Conservation (phyloP, 1,284 basidiomycete species). For the Vanrija sp. region DNA sequence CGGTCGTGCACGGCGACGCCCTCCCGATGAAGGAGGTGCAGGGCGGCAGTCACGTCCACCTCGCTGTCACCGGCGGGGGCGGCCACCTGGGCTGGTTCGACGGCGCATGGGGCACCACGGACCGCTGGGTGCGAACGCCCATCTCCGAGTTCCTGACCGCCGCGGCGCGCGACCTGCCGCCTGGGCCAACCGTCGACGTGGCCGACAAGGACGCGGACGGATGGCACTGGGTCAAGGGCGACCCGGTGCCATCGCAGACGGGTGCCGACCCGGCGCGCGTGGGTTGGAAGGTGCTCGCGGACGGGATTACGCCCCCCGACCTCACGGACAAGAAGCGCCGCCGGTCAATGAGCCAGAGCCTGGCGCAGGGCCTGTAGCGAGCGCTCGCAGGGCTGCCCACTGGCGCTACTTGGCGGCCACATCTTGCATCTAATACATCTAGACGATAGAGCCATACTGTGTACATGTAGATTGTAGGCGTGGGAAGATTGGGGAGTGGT, state of each 20-base stretch:
- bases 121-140: conserved; percentile 44
- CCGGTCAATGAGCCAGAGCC: neutral
- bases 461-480: too few species aligned
- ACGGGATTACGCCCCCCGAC: neutral
- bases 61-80: conserved; percentile 71
- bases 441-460: too few species aligned
- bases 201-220: neutral
- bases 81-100: conserved; percentile 97
- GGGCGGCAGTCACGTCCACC: conserved; percentile 63
- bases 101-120: conserved; percentile 34
- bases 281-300: conserved; percentile 10
- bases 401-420: too few species aligned
- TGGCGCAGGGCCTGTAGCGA: conserved; percentile 4
- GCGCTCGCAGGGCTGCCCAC: neutral
- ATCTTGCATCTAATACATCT: too few species aligned
- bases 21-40: conserved; percentile 57
- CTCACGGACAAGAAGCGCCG: neutral
- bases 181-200: neutral
- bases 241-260: conserved; percentile 2
- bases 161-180: conserved; percentile 16
- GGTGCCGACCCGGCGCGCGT: conserved; percentile 6
- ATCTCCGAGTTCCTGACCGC: conserved; percentile 41
- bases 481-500: too few species aligned
- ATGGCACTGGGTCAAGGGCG: conserved; percentile 11
- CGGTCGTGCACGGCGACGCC: conserved; percentile 61